These are phyloP conservation scores for Monosporascus sp. DNA, from an alignment of 2,329 filamentous ascomycete species.

Conservation along the genomic window DNA sequence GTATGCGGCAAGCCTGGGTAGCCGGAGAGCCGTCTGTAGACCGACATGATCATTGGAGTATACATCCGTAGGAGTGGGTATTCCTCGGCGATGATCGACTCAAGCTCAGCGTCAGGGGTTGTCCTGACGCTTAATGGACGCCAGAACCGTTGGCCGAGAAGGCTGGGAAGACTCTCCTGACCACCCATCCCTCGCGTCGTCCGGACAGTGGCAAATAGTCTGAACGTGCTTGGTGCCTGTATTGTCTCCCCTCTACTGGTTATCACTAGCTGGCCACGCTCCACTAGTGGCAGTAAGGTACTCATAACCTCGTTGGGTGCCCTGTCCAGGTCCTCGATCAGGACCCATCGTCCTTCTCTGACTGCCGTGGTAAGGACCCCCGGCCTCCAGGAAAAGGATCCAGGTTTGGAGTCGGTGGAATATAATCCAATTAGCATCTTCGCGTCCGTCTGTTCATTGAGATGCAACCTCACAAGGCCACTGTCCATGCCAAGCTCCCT, in stretches of 20 bases:
- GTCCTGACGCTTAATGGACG: conserved; percentile 64
- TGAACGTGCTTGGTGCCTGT: conserved; percentile 76
- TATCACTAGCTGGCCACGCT: conserved; percentile 84
- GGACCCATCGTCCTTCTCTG: conserved; percentile 88
- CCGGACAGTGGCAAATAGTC: conserved; percentile 86
- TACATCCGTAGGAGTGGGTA: conserved; percentile 66
- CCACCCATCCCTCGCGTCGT: conserved; percentile 66
- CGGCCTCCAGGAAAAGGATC: conserved; percentile 86
- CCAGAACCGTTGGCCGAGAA: conserved; percentile 87
- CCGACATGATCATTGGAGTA: conserved; percentile 51
- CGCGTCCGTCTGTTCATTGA: conserved; percentile 97
- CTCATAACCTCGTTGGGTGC: conserved; percentile 94
- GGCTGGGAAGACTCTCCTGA: conserved; percentile 60
- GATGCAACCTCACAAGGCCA: conserved; percentile 85
- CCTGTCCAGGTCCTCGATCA: conserved; percentile 94
- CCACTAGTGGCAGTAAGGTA: conserved; percentile 85
- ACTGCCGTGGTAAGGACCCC: conserved; percentile 93
- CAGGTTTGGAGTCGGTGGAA: conserved; percentile 79
- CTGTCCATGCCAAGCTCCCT: conserved; percentile 71
- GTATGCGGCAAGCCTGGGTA: conserved; percentile 30
- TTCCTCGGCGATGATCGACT: conserved; percentile 64
- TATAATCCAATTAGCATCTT: conserved; percentile 96
- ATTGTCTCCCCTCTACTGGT: conserved; percentile 84
- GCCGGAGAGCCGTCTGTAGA: conserved; percentile 49
- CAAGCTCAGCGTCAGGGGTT: conserved; percentile 64